Base-by-base conservation (phyloP, 2,329 filamentous ascomycete species). In the Elsinoe batatas region DNA sequence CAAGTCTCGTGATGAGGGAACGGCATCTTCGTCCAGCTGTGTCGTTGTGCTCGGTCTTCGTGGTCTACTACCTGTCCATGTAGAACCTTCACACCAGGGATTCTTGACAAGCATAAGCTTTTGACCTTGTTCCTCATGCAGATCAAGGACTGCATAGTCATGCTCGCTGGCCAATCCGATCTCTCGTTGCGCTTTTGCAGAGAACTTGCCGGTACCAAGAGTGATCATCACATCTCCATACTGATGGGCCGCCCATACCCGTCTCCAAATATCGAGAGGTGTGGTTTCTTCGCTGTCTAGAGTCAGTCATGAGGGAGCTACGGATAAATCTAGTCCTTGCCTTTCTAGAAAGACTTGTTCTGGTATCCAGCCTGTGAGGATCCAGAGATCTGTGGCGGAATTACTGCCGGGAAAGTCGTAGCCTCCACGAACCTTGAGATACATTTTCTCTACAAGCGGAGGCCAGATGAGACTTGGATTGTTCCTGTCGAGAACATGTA, bases 371-470 rank as follows among this genome's bases (percentile, higher is more conserved):
- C 93, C 91, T 0, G 87, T 95, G 55, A 98, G 72, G 1, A 94
- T 85, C 82, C 88, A 95, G 3, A 98, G 73, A 69, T 98, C 93
- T 2, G 91, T 97, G 10, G 89, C 91, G 0, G 91, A 97, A 68
- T 97, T 97, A 65, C 93, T 97, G 6, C 93, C 93, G 0, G 93
- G 91, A 61, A 98, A 98, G 65, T 98, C 91, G 68, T 98, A 98
- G 33, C 93, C 93, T 26, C 93, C 93, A 56, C 91, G 82, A 10
- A 97, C 82, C 73, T 97, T 98, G 1, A 98, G 75, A 63, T 98
- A 98, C 0, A 93, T 93, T 67, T 98, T 98, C 68, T 98, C 93
- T 13, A 97, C 74, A 3, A 98, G 76, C 1, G 91, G 90, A 5
- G 93, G 93, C 90, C 91, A 97, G 12, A 97, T 72, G 12, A 94